Base-by-base conservation (phyloP, 495 filamentous ascomycete species). In the Hyaloscypha finlandica region DNA sequence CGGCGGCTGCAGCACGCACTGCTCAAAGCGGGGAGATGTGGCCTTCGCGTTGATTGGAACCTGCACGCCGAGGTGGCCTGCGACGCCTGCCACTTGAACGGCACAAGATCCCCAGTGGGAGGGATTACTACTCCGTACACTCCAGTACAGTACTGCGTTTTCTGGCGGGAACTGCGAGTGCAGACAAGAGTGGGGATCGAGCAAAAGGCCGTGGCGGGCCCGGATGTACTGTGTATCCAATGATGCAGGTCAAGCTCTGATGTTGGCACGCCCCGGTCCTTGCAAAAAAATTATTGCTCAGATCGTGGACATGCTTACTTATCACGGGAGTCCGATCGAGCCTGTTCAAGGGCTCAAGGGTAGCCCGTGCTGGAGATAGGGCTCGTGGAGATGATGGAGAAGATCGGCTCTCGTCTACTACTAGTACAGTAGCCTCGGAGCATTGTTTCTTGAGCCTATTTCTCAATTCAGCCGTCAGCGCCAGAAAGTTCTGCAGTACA, bases 361-460 rank as follows among this genome's bases (percentile, higher is more conserved):
- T n/a, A 64, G 62, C 53, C 62, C 62, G 62, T 64, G 62, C 62
- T 56, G 52, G 51, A 53, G 37, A 42, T 14, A 61, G 37, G 37
- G 35, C 35, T 61, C 37, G 37, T 59, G 59, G 37, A 42, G 59
- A 35, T 11, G 59, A 20, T 61, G 30, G 33, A 42, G 33, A n/a
- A 29, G 59, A 42, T 48, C 14, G 35, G 31, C 29, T 4, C 45
- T n/a, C 25, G 25, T 25, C 25, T 25, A 25, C 25, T 25, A 25
- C 20, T 63, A 52, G 48, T 3, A 53, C 62, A 25, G 1, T 48
- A 35, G 37, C 14, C 19, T 61, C 52, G 25, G 31, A 55, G 25
- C 31, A 37, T 56, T 55, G 16, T 30, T 56, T 16, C 8, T 25
- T 35, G 42, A 25, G 20, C 20, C n/a, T 3, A 33, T 31, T 53